Conservation (phyloP, 768 basidiomycete species). For the Boletus pseudopeckii region DNA sequence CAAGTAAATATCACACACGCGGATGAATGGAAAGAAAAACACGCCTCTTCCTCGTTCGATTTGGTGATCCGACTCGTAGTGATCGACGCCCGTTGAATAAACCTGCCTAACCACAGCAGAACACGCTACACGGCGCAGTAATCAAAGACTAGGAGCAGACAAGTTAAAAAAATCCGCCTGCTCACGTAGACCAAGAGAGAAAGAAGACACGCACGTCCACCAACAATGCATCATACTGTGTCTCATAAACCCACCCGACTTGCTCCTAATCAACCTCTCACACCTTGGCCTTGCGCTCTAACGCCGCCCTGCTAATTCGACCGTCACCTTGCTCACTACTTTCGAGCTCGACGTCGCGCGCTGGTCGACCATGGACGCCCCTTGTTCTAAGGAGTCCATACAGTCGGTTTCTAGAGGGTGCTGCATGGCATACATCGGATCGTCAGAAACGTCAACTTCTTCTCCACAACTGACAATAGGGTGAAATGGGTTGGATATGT, state of each 20-base stretch:
- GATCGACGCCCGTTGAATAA: slow-evolving; percentile 52
- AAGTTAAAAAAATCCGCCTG: not conserved
- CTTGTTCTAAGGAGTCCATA: slow-evolving; percentile 75
- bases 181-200: not conserved
- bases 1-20: not conserved
- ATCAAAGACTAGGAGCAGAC: not conserved
- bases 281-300: slow-evolving; percentile 76
- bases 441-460: not conserved
- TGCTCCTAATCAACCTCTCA: slow-evolving; percentile 77
- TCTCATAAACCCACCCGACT: slow-evolving; percentile 75
- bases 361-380: slow-evolving; percentile 62
- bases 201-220: slow-evolving; percentile 61
- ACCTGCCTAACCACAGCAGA: slow-evolving; percentile 44
- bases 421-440: not conserved
- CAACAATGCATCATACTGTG: slow-evolving; percentile 65
- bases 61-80: slow-evolving; percentile 50
- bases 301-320: slow-evolving; percentile 65
- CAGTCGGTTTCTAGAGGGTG: slow-evolving; percentile 59
- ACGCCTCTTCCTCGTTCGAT: slow-evolving; percentile 39
- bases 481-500: slow-evolving; percentile 1
- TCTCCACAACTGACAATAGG: not conserved
- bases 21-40: not conserved
- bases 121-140: not conserved
- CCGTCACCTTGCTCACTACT: slow-evolving; percentile 58
- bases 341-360: slow-evolving; percentile 69